Conservation (phyloP, 2,329 filamentous ascomycete species). For the Fusarium bulbicola region DNA sequence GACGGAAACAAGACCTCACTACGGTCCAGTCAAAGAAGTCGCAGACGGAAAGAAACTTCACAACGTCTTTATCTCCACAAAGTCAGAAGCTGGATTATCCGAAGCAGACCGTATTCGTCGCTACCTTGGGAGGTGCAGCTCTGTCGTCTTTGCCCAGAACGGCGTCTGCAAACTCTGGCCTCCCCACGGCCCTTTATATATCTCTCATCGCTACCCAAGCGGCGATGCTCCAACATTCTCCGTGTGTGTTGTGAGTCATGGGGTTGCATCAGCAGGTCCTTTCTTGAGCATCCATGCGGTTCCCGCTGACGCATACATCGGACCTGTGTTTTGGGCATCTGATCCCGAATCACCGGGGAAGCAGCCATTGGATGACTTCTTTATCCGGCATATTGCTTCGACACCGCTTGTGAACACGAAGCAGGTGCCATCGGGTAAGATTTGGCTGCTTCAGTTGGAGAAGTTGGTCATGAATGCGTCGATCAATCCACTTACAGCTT, state of each 20-base stretch:
- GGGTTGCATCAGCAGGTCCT: conserved; percentile 1
- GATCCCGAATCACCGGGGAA: background rate
- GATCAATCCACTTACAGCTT: conserved; percentile 1
- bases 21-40: conserved; percentile 5
- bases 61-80: conserved; percentile 10
- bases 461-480: conserved; percentile 9
- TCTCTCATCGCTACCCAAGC: background rate
- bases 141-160: conserved; percentile 11
- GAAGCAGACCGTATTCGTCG: conserved; percentile 6
- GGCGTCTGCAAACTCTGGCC: conserved; percentile 14
- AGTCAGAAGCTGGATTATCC: background rate
- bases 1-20: background rate
- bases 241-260: conserved; percentile 6
- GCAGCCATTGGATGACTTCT: background rate
- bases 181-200: conserved; percentile 3
- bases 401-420: background rate
- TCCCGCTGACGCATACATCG: conserved; percentile 2
- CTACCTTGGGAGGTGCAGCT: background rate
- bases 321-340: background rate
- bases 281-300: conserved; percentile 7
- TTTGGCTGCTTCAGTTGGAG: conserved; percentile 1
- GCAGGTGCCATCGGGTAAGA: background rate
- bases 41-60: conserved; percentile 1
- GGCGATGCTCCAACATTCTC: background rate
- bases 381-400: background rate